Evolutionary conservation across 1,139 yeast species (phyloP), one percentile per base, ranked within the genome.

Genomic region (Saccharomyces hybrid): DNA sequence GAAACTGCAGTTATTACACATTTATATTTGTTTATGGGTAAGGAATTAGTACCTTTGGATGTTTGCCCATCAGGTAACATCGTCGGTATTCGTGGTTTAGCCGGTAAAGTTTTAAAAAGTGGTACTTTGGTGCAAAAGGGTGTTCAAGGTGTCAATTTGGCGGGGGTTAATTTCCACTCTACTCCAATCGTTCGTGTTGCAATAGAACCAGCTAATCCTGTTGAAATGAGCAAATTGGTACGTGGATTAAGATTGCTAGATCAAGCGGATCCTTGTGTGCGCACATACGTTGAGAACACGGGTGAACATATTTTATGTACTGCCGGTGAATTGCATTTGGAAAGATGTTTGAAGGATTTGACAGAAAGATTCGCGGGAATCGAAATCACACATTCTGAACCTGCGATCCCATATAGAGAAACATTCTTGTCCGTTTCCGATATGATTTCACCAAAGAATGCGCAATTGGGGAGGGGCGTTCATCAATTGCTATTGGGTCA

Each of bases 181-280:
- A 81, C 91, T 46, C 99, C 99, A 0, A 91, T 95, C 67, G 88
- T 95, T 67, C 83, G 90, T 62, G 96, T 93, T 42, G 98, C 99
- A 0, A 77, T 95, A 11, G 99, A 95, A 66, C 97, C 99, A 1
- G 85, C 82, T 3, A 87, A 89, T 64, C 96, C 97, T 5, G 78
- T 86, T 52, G 84, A 89, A 62, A 80, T 91, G 74, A 84, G 81
- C 31, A 81, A 80, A 62, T 76, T 95, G 49, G 96, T 86, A 55
- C 76, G 78, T 44, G 99, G 99, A 0, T 76, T 95, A 56, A 84
- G 82, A 58, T 74, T 89, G 55, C 76, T 95, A 49, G 84, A 93
- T 55, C 85, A 84, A 61, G 93, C 98, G 0, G 98, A 91, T 69
- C 97, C 98, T 1, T 93, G 96, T 63, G 91, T 90, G 41, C 90